Percentiles rank a stretch among this genome's conserved stretches.
Conservation (phyloP, 2,329 filamentous ascomycete species). For the Zasmidium citrigriseum region DNA sequence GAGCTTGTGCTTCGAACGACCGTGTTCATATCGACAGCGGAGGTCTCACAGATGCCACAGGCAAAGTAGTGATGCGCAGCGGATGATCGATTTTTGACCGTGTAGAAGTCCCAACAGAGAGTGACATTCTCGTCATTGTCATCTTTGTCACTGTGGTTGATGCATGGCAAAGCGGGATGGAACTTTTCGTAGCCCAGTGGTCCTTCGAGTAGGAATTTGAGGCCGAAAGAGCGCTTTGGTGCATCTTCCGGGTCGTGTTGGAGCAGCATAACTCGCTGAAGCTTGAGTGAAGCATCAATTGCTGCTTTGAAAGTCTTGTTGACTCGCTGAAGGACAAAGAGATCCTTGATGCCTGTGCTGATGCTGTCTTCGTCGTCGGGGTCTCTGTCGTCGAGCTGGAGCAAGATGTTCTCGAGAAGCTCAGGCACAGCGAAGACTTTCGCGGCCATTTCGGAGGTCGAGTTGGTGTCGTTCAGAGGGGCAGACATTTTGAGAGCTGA, state of each 20-base stretch:
- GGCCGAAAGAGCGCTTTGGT: not conserved
- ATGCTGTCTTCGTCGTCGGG: not conserved
- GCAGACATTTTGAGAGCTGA: not conserved
- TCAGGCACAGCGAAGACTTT: constrained; percentile 2
- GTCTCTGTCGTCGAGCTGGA: not conserved
- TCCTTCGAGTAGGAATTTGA: not conserved
- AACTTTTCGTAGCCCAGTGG: too few species aligned
- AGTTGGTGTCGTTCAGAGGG: not conserved
- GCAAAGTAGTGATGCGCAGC: too few species aligned
- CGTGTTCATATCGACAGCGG: too few species aligned
- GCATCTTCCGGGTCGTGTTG: not conserved
- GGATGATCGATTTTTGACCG: too few species aligned
- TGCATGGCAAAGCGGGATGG: too few species aligned
- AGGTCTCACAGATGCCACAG: too few species aligned
- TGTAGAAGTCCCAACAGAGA: too few species aligned
- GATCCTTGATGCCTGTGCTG: not conserved
- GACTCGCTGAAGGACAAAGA: constrained; percentile 5
- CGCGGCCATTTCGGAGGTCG: not conserved
- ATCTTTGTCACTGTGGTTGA: too few species aligned
- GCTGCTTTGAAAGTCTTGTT: constrained; percentile 2
- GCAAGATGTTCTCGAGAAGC: constrained; percentile 5
- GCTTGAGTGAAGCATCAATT: not conserved
- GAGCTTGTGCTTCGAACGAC: too few species aligned
- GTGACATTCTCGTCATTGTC: too few species aligned
- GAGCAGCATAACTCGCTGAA: constrained; percentile 4